Base-by-base conservation (phyloP, 129 eudicot species). In the Apium graveolens region DNA sequence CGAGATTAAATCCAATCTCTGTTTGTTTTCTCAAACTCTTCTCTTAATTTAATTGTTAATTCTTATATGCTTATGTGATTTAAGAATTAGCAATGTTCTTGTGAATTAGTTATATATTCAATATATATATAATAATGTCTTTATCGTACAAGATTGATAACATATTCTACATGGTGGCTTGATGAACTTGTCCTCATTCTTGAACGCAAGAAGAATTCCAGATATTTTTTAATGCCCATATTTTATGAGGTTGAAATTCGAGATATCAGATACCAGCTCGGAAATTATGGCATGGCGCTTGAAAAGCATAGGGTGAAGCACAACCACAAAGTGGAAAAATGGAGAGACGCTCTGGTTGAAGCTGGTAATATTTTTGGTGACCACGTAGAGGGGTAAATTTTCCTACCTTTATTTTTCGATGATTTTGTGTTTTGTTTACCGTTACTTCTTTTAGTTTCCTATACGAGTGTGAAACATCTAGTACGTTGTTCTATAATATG, bases 111-210 rank as follows among this genome's bases (percentile, higher is more conserved):
- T n/a, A n/a, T n/a, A n/a, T n/a, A n/a, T n/a, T n/a, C n/a, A n/a
- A n/a, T n/a, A n/a, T n/a, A n/a, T n/a, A n/a, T n/a, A n/a, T n/a
- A n/a, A n/a, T n/a, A n/a, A n/a, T n/a, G n/a, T n/a, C n/a, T n/a
- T n/a, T n/a, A n/a, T n/a, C n/a, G n/a, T n/a, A n/a, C n/a, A n/a
- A n/a, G n/a, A n/a, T n/a, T n/a, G n/a, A n/a, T n/a, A n/a, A n/a
- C n/a, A n/a, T n/a, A n/a, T n/a, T 57, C 32, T 7, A 57, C 11
- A 0, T 17, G 73, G 44, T 69, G 73, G 0, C 73, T 69, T 69
- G 73, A 69, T 69, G 73, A 69, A 35, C 73, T 69, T 35, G 42
- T 69, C 27, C 73, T 69, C 73, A 34, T 69, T n/a, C 73, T 69
- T 2, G 73, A 69, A 29, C 73, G 73, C 73, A 69, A 69, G 44